Conservation (phyloP, 2,329 filamentous ascomycete genomes). For the Paraphoma sp. region DNA sequence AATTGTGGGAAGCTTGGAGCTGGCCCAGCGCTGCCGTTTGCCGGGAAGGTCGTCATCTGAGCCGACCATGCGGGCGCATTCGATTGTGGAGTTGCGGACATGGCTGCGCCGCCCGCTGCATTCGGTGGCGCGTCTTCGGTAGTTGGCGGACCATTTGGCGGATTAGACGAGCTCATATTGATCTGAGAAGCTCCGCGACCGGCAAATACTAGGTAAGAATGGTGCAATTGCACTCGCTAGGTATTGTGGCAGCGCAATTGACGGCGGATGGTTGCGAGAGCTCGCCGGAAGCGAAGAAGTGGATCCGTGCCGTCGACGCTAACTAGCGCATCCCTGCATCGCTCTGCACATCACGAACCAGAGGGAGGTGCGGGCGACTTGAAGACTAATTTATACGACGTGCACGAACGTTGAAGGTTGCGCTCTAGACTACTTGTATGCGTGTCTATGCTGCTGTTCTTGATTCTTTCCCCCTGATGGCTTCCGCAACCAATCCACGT, state of each 20-base stretch:
- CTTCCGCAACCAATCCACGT: too few species aligned
- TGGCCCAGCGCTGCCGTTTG: slow-evolving; percentile 17
- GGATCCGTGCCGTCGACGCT: slow-evolving; percentile 1
- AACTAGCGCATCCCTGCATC: neutral
- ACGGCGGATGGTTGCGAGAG: neutral
- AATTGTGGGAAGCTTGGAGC: slow-evolving; percentile 38
- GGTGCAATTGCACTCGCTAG: slow-evolving; percentile 3
- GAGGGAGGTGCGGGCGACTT: neutral
- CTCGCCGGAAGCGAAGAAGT: slow-evolving; percentile 5
- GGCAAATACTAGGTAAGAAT: slow-evolving; percentile 10
- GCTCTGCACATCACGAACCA: neutral
- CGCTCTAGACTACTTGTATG: too few species aligned
- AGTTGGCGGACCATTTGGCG: slow-evolving; percentile 9
- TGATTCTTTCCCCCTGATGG: too few species aligned
- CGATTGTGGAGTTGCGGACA: slow-evolving; percentile 22
- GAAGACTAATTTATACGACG: too few species aligned
- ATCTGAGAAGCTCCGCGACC: slow-evolving; percentile 16
- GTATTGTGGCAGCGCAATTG: slow-evolving; percentile 1
- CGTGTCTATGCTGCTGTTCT: too few species aligned
- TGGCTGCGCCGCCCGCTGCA: slow-evolving; percentile 22
- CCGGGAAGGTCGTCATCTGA: slow-evolving; percentile 32
- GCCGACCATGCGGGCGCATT: slow-evolving; percentile 35
- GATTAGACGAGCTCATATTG: slow-evolving; percentile 27
- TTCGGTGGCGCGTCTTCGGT: slow-evolving; percentile 9
- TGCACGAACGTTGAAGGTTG: too few species aligned